Evolutionary conservation across 164 flowering plant genomes (phyloP).

Genomic region (Liriodendron chinense): DNA sequence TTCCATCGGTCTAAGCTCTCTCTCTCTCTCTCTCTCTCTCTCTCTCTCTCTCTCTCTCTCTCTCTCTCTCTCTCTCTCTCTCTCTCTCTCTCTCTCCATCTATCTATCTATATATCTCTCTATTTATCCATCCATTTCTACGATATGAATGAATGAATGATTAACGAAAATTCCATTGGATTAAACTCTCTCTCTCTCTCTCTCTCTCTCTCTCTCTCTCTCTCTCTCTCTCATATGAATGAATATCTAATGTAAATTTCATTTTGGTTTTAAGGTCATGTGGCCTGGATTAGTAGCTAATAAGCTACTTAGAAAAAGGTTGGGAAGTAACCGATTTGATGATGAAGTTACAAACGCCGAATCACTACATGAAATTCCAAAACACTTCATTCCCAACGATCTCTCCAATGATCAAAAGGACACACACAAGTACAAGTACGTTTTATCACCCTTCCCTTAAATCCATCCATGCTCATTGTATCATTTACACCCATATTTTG

Average conservation of each 20-base stretch:
- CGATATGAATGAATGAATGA: background rate
- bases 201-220: background rate
- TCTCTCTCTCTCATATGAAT: background rate
- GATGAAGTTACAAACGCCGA: conserved; percentile 12
- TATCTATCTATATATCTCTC: background rate
- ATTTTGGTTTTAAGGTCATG: conserved; percentile 41
- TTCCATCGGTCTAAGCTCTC: too few species aligned
- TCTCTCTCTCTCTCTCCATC: background rate
- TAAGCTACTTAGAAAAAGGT: conserved; percentile 45
- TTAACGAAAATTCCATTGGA: background rate
- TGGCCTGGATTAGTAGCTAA: conserved; percentile 65
- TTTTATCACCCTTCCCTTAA: background rate
- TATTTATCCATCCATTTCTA: background rate
- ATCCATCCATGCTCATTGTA: background rate
- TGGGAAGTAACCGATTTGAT: conserved; percentile 51
- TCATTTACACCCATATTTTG: background rate
- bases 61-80: too few species aligned
- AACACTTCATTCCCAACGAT: background rate
- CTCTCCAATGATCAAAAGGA: conserved; percentile 22
- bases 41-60: too few species aligned
- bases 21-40: too few species aligned
- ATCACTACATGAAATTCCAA: conserved; percentile 7
- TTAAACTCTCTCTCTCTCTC: conserved; percentile 4
- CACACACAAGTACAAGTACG: conserved; percentile 41
- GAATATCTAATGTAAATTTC: background rate